phyloP scores from a whole-genome alignment of 257 asterid genomes.

The Sherardia arvensis region DNA sequence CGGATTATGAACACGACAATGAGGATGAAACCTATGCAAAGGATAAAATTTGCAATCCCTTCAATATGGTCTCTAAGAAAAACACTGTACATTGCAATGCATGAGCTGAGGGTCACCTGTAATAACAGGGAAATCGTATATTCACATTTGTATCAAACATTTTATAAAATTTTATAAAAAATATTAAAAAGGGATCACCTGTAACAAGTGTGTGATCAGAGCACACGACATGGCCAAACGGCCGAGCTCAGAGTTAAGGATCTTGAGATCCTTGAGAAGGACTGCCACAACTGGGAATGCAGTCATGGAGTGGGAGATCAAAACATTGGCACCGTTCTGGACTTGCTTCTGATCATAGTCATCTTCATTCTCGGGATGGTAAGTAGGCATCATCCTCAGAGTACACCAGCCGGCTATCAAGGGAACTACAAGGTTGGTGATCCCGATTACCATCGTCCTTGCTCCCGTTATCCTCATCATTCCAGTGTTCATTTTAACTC shows the following conservation, averaged over 20 bases:
- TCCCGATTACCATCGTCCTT: slow-evolving; percentile 17
- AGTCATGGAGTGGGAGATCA: slow-evolving; percentile 2
- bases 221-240: slow-evolving; percentile 21
- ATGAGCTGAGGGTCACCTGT: neutral
- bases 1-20: neutral
- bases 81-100: neutral
- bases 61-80: neutral
- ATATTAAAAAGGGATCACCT: neutral
- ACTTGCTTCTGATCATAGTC: too few relatives aligned
- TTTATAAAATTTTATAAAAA: too few relatives aligned
- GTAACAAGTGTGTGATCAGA: slow-evolving; percentile 12
- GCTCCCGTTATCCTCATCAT: slow-evolving; percentile 17
- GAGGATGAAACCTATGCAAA: neutral
- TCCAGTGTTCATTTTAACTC: slow-evolving; percentile 20
- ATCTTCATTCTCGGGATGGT: neutral
- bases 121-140: too few relatives aligned
- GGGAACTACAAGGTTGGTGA: slow-evolving; percentile 14
- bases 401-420: neutral
- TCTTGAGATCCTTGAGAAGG: slow-evolving; percentile 25
- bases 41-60: neutral
- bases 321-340: neutral
- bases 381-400: neutral
- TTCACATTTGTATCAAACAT: too few relatives aligned
- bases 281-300: slow-evolving; percentile 20
- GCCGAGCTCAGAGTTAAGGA: slow-evolving; percentile 26